Conservation (phyloP, 2,329 filamentous ascomycete species). For the Coleophoma eucalyptorum region DNA sequence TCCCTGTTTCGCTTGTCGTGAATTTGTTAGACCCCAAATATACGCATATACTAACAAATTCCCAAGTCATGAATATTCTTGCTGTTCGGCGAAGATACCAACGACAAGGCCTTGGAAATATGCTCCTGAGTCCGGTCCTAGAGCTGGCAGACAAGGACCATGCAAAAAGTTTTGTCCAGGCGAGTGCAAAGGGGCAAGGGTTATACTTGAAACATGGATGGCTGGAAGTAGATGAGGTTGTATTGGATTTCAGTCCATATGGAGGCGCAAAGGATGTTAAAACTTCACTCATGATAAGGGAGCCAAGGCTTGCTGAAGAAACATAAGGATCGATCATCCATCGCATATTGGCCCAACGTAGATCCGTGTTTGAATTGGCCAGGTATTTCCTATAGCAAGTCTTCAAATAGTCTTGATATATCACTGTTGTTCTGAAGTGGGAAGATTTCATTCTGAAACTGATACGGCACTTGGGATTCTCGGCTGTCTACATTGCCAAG, state of each 20-base stretch:
- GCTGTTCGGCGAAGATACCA: slow-evolving; percentile 2
- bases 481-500: background rate
- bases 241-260: slow-evolving; percentile 4
- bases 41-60: background rate
- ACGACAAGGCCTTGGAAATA: background rate
- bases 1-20: background rate
- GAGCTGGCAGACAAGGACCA: slow-evolving; percentile 1
- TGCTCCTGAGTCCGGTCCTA: slow-evolving; percentile 1
- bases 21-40: background rate
- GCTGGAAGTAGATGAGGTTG: slow-evolving; percentile 1
- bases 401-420: background rate
- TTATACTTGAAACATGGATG: slow-evolving; percentile 5
- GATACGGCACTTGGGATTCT: background rate
- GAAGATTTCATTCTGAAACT: background rate
- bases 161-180: slow-evolving; percentile 3
- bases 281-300: slow-evolving; percentile 2
- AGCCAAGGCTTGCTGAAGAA: background rate
- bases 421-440: background rate
- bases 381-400: background rate
- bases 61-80: background rate
- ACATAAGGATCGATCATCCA: background rate
- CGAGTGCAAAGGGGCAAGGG: background rate
- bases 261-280: background rate
- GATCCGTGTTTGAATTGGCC: background rate
- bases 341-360: background rate